Evolutionary conservation across 2,329 filamentous ascomycete species (phyloP), one percentile per base, ranked within the genome.

Genomic region (Myriosclerotinia scirpicola): DNA sequence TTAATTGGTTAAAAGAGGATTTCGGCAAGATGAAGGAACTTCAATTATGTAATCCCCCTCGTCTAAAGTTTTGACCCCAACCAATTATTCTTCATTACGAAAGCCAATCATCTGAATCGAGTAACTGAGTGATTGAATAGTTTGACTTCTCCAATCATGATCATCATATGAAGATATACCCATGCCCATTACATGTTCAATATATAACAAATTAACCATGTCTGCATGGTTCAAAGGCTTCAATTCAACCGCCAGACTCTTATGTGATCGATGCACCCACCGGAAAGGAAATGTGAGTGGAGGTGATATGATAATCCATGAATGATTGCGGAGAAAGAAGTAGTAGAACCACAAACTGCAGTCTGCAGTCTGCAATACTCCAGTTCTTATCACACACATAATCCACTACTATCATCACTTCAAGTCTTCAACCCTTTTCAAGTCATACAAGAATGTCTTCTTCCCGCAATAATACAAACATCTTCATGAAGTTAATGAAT

Each of bases 301-400:
- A 26, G 26, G 26, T 26, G 54, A 42, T 56, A 36, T 56, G 54
- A 56, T 40, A 12, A 12, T 8, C 11, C 38, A 40, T 62, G 36
- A 22, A 5, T 34, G 48, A 20, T 40, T 64, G 61, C 61, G 50
- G 61, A 64, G 61, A 64, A 44, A 15, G 14, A 26, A 61, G 11
- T 61, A 38, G 54, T 22, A 40, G 40, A 12, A 42, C 11, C 26
- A 26, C 26, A 26, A 26, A 26, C 26, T 26, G 26, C 26, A 26
- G 26, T 26, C n/a, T n/a, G n/a, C 15, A 42, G 40, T 42, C 15
- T 9, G 40, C 15, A 17, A 15, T 44, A 60, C 56, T 44, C 50
- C 50, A 64, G n/a, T 56, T n/a, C 48, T 54, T 17, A 56, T 54
- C 61, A 56, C 61, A 46, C 34, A 64, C 61, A 38, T 46, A 64